Evolutionary conservation across 1,284 basidiomycete genomes (phyloP), one percentile per base, ranked within the genome.

Genomic region (Vanrija humicola): DNA sequence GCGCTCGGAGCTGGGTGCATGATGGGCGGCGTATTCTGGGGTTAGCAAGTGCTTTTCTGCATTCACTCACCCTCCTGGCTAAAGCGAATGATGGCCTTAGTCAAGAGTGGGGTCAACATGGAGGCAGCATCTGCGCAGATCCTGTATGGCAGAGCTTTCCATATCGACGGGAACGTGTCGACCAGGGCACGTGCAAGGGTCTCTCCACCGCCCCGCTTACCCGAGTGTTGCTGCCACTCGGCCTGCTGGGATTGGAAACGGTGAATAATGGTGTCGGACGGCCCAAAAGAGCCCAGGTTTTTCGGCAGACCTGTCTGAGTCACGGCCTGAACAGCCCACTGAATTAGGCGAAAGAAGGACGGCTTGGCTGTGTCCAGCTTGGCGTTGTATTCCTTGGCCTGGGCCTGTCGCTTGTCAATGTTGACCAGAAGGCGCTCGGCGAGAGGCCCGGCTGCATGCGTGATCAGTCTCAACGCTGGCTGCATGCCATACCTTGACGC

Each of bases 61-160:
- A 23, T 23, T 23, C 2, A 23, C 51, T 15, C 29, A 54, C 52
- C 40, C 18, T 54, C 19, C 39, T 54, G 47, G 47, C 43, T 49
- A 18, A 45, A 54, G n/a, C 18, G 12, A 34, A 54, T 54, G 14
- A 54, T 49, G 0, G 29, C 47, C 43, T 54, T 54, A 23, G 25
- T 49, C 15, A 54, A n/a, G 7, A 54, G 43, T 3, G 53, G 53
- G 9, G 5, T 26, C 18, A 21, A 6, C 28, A 49, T 21, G 14
- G 8, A 10, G 2, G n/a, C 15, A 2, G 25, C 43, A 28, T 49
- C 48, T 2, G n/a, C 18, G 8, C 44, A 3, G 2, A 46, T 10
- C 26, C 45, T 44, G 23, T 23, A 53, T 9, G 44, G 38, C 10
- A 23, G 15, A 8, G 38, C 38, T 6, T 9, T 5, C 50, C 43